Evolutionary conservation across 768 basidiomycete genomes (phyloP).

Genomic region (Suillus placidus): DNA sequence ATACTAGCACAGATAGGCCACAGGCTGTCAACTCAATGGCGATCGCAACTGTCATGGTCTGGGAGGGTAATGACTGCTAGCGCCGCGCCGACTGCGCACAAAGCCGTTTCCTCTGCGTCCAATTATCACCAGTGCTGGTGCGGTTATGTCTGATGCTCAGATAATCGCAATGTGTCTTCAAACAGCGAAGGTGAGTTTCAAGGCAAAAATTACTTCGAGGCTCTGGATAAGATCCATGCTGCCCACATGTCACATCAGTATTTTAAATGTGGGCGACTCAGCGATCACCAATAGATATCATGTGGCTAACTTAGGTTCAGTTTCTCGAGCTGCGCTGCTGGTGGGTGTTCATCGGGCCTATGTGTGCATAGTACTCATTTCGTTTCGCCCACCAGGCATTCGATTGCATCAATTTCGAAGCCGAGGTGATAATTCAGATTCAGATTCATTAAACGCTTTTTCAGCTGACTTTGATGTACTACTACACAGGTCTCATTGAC

Average conservation of each 20-base stretch:
- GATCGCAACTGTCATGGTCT: not conserved
- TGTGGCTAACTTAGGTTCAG: not conserved
- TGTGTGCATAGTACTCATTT: not conserved
- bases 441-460: not conserved
- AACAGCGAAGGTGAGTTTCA: not conserved
- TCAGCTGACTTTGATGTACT: not conserved
- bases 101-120: not conserved
- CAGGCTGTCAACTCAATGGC: not conserved
- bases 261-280: not conserved
- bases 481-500: not conserved
- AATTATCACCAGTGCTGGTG: not conserved
- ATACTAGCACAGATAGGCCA: not conserved
- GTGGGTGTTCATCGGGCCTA: slow-evolving; percentile 1
- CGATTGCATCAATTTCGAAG: not conserved
- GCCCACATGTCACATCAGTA: not conserved
- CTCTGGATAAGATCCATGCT: not conserved
- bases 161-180: not conserved
- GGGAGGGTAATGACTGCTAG: not conserved
- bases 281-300: not conserved
- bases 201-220: not conserved
- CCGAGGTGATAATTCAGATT: not conserved
- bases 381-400: not conserved
- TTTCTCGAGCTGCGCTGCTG: not conserved
- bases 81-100: not conserved
- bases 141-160: not conserved